Conservation (phyloP, 345 rosid species). For the Zanthoxylum bungeanum region DNA sequence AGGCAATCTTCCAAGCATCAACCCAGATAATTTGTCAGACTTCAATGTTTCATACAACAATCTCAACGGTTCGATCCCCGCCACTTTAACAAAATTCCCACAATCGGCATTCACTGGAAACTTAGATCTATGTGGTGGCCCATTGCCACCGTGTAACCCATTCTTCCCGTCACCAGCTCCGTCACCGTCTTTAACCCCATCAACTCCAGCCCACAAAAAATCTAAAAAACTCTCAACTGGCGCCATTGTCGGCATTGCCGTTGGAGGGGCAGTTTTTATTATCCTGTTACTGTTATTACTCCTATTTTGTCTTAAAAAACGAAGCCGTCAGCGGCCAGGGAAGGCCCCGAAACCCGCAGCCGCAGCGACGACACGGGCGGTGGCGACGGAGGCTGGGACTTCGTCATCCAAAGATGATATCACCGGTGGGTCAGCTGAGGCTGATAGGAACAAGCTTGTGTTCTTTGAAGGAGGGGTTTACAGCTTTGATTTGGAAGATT, state of each 20-base stretch:
- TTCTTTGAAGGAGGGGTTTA: slow-evolving; percentile 85
- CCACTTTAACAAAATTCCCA: slow-evolving; percentile 37
- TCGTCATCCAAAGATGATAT: slow-evolving; percentile 84
- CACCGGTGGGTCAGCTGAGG: slow-evolving; percentile 66
- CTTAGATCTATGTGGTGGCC: slow-evolving; percentile 75
- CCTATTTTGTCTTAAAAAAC: slow-evolving; percentile 48
- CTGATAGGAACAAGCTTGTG: slow-evolving; percentile 84
- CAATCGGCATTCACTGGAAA: slow-evolving; percentile 66
- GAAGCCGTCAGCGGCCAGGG: slow-evolving; percentile 22
- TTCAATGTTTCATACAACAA: slow-evolving; percentile 77
- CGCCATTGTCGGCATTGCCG: slow-evolving; percentile 61
- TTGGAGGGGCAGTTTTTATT: slow-evolving; percentile 39
- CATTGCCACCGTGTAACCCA: slow-evolving; percentile 65
- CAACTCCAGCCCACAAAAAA: slow-evolving; percentile 25
- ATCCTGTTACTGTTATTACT: slow-evolving; percentile 48
- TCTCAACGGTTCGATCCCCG: slow-evolving; percentile 84
- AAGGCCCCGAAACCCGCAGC: slow-evolving; percentile 39
- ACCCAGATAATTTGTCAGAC: slow-evolving; percentile 22
- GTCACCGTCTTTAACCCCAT: slow-evolving; percentile 38
- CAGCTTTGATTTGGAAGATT: slow-evolving; percentile 90
- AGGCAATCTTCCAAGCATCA: slow-evolving; percentile 64
- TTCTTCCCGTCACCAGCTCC: slow-evolving; percentile 73
- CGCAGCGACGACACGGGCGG: slow-evolving; percentile 18
- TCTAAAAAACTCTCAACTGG: slow-evolving; percentile 58
- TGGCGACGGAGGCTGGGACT: slow-evolving; percentile 46